Conservation (phyloP, 75 land plant species). For the Pinus tabuliformis region DNA sequence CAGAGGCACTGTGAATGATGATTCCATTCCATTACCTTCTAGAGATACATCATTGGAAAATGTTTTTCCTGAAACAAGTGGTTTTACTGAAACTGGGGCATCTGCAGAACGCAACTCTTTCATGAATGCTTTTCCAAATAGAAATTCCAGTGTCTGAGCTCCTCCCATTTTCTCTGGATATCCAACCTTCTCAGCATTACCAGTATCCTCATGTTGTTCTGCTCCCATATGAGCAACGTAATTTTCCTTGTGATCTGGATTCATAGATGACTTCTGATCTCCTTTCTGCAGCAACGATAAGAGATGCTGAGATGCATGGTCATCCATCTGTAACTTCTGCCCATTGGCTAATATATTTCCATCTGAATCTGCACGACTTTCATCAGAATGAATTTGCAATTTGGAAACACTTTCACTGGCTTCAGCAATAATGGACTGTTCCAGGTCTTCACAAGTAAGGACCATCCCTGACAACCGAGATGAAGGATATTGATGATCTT, state of each 20-base stretch:
- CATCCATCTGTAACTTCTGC: constrained; percentile 25
- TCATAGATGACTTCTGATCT: neutral
- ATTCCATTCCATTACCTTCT: constrained; percentile 2
- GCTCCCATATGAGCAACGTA: neutral
- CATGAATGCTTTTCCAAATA: constrained; percentile 89
- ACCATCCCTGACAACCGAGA: constrained; percentile 19
- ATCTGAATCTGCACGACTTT: constrained; percentile 6
- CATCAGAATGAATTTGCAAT: constrained; percentile 14
- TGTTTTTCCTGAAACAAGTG: neutral
- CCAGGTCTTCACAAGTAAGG: constrained; percentile 94
- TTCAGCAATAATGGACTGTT: constrained; percentile 81
- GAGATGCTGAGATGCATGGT: constrained; percentile 82
- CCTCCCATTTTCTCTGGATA: constrained; percentile 33
- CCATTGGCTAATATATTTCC: constrained; percentile 8
- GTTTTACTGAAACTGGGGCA: constrained; percentile 59
- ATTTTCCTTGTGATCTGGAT: constrained; percentile 3
- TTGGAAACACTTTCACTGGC: constrained; percentile 25
- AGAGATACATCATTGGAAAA: constrained; percentile 3
- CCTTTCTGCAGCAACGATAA: constrained; percentile 78
- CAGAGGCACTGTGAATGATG: neutral
- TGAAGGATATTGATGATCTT: neutral
- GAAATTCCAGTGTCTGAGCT: constrained; percentile 65
- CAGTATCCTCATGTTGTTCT: constrained; percentile 9
- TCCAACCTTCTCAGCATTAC: constrained; percentile 12
- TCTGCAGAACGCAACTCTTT: constrained; percentile 75